These are phyloP conservation scores for Penicillium atrosanguineum DNA, from an alignment of 495 filamentous ascomycete genomes.

Conservation along the genomic window DNA sequence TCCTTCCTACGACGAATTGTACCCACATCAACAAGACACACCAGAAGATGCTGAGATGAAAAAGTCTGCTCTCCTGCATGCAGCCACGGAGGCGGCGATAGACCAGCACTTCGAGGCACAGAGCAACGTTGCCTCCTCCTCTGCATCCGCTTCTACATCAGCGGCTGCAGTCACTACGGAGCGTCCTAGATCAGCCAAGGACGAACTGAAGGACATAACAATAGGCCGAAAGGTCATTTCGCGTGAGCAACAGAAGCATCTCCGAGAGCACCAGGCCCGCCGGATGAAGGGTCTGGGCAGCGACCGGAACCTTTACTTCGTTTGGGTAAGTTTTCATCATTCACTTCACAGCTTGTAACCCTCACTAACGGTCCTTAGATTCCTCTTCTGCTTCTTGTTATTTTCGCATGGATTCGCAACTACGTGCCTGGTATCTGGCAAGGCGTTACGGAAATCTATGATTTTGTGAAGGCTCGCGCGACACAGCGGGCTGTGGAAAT, in stretches of 20 bases:
- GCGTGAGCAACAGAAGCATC: slow-evolving; percentile 69
- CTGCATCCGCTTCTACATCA: slow-evolving; percentile 12
- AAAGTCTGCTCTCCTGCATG: slow-evolving; percentile 57
- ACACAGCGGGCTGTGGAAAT: slow-evolving; percentile 41
- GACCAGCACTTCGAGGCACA: slow-evolving; percentile 65
- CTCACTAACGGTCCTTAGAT: slow-evolving; percentile 33
- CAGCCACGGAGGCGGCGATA: slow-evolving; percentile 61
- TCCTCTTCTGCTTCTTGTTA: slow-evolving; percentile 57
- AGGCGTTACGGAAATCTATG: slow-evolving; percentile 42
- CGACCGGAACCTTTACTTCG: slow-evolving; percentile 78
- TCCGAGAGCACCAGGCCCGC: slow-evolving; percentile 66
- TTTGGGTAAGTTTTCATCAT: slow-evolving; percentile 65
- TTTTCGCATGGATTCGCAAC: slow-evolving; percentile 62
- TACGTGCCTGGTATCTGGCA: slow-evolving; percentile 55
- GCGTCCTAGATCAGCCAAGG: slow-evolving; percentile 30
- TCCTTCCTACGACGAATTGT: slow-evolving; percentile 81
- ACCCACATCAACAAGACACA: slow-evolving; percentile 52
- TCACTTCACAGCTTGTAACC: not conserved
- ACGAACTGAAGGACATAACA: slow-evolving; percentile 44
- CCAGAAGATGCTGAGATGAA: slow-evolving; percentile 53
- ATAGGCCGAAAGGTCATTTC: slow-evolving; percentile 53
- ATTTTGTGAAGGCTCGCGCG: slow-evolving; percentile 44
- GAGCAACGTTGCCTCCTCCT: slow-evolving; percentile 36
- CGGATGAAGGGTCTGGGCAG: slow-evolving; percentile 71
- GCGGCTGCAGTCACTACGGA: slow-evolving; percentile 36